Evolutionary conservation across 2,329 filamentous ascomycete genomes (phyloP).

Genomic region (Scytalidium lignicola): DNA sequence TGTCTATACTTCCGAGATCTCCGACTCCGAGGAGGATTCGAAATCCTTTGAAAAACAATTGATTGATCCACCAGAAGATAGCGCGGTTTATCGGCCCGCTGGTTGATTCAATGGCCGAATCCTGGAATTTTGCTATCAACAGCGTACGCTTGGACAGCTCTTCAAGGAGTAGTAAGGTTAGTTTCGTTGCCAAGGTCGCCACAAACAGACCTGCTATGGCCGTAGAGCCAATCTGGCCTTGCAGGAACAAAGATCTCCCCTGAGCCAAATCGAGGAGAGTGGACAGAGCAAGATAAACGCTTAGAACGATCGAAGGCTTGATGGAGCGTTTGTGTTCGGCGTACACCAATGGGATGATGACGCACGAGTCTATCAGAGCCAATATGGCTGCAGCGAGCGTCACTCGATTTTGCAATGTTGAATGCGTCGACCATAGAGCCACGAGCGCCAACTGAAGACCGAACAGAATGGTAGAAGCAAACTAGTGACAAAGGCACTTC

Average conservation of each 20-base stretch:
- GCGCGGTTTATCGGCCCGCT: conserved; percentile 4
- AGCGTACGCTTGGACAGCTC: neutral
- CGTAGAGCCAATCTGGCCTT: neutral
- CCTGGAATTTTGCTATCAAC: neutral
- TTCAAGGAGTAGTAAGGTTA: conserved; percentile 3
- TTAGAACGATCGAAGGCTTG: conserved; percentile 5
- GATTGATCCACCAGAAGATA: conserved; percentile 8
- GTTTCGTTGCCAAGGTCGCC: conserved; percentile 1
- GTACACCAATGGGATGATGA: neutral
- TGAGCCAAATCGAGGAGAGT: conserved; percentile 6
- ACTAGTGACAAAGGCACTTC: too few species aligned
- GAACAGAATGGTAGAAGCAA: too few species aligned
- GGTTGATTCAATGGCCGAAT: conserved; percentile 2
- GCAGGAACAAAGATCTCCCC: neutral
- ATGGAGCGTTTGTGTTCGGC: conserved; percentile 7
- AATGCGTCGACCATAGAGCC: too few species aligned
- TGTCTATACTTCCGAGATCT: conserved; percentile 1
- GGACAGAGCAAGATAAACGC: conserved; percentile 2
- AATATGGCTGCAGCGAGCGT: too few species aligned
- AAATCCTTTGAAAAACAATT: conserved; percentile 2
- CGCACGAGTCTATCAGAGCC: too few species aligned
- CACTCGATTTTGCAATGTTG: too few species aligned
- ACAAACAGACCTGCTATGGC: neutral
- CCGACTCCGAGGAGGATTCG: conserved; percentile 1
- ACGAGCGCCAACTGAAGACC: too few species aligned